Conservation (phyloP, 1,139 yeast genomes). For the Entelexis sorbosivorans region DNA sequence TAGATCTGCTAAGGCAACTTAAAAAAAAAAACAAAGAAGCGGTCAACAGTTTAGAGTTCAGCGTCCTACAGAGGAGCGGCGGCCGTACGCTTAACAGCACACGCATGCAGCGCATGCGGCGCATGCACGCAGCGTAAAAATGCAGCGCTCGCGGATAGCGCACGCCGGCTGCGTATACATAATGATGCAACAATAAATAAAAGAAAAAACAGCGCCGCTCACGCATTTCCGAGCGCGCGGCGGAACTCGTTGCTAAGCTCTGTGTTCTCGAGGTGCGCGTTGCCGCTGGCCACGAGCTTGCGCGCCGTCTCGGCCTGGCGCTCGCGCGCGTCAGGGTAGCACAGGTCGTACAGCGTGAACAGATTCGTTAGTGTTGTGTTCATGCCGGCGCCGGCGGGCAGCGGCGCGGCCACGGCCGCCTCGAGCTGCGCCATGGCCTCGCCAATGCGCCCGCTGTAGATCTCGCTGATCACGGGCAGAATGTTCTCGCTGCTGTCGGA, state of each 20-base stretch:
- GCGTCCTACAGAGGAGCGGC: too few relatives aligned
- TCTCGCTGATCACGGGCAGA: slow-evolving; percentile 8
- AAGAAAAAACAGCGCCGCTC: too few relatives aligned
- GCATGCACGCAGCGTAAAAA: too few relatives aligned
- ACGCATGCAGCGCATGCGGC: too few relatives aligned
- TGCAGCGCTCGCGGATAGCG: too few relatives aligned
- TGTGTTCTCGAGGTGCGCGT: neutral
- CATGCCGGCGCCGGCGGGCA: neutral
- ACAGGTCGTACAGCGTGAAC: slow-evolving; percentile 19
- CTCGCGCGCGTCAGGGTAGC: slow-evolving; percentile 9
- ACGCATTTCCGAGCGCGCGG: neutral
- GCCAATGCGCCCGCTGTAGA: slow-evolving; percentile 17
- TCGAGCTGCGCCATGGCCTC: slow-evolving; percentile 14
- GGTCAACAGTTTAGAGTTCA: too few relatives aligned
- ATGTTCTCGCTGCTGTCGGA: slow-evolving; percentile 10
- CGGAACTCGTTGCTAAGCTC: slow-evolving; percentile 4
- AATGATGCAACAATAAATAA: too few relatives aligned
- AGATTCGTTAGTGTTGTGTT: slow-evolving; percentile 13
- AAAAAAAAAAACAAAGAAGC: too few relatives aligned
- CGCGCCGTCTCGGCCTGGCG: neutral
- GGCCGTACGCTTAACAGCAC: too few relatives aligned
- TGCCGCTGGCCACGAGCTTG: neutral
- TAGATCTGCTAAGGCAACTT: too few relatives aligned
- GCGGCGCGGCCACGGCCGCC: neutral
- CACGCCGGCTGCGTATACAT: too few relatives aligned